phyloP scores from a whole-genome alignment of 139 green algal genomes.

The Zygnema circumcarinatum region DNA sequence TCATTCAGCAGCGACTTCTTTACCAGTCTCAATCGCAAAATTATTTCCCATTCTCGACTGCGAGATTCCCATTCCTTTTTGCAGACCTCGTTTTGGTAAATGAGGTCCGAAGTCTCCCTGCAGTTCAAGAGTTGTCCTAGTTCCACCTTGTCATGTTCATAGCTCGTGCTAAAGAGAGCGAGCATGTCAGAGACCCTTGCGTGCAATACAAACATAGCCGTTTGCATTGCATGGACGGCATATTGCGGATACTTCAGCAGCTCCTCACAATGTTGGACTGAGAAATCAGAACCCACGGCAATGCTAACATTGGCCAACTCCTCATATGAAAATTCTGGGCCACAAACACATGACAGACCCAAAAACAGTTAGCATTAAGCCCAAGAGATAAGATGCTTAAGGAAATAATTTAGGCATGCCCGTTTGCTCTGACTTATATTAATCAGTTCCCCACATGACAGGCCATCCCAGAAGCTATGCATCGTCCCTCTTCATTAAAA shows the following conservation, averaged over 20 bases:
- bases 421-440: no score
- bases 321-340: background rate
- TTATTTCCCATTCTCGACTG: background rate
- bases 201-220: background rate
- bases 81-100: background rate
- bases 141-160: background rate
- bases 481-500: no score
- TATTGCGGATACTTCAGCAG: background rate
- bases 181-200: background rate
- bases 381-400: no score
- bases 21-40: background rate
- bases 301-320: background rate
- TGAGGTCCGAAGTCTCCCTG: no score
- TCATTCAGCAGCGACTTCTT: no score
- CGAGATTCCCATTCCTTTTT: background rate
- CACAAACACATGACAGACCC: no score
- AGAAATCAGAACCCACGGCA: background rate
- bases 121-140: background rate
- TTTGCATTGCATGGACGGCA: background rate
- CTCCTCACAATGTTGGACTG: background rate
- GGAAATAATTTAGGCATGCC: no score
- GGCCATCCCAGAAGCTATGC: no score
- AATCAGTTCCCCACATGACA: no score
- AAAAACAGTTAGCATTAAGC: no score
- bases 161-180: background rate